phyloP scores from a whole-genome alignment of 179 eudicot genomes.

The Vitellaria paradoxa region DNA sequence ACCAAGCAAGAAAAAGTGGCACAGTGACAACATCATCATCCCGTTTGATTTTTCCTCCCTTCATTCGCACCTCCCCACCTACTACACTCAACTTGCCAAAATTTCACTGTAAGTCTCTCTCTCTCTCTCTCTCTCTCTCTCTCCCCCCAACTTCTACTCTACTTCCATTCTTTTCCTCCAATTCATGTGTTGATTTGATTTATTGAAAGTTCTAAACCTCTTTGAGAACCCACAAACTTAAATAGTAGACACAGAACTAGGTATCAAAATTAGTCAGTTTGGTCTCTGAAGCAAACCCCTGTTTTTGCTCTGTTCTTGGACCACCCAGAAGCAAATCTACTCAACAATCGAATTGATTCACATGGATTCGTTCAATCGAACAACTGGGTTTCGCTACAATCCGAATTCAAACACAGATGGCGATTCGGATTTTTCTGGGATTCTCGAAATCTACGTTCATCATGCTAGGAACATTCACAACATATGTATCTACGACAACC shows the following conservation, averaged over 20 bases:
- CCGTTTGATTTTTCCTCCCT: conserved; percentile 20
- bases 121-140: conserved; percentile 13
- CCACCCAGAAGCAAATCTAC: conserved; percentile 1
- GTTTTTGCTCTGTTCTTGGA: not conserved
- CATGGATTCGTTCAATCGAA: conserved; percentile 46
- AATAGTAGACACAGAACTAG: not conserved
- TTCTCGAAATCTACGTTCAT: conserved; percentile 62
- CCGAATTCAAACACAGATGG: conserved; percentile 27
- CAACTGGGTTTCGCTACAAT: conserved; percentile 41
- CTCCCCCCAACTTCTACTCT: conserved; percentile 12
- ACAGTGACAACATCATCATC: conserved; percentile 10
- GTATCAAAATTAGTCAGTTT: not conserved
- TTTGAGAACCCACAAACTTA: conserved; percentile 11
- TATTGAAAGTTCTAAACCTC: conserved; percentile 3
- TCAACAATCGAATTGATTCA: not conserved
- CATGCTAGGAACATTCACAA: conserved; percentile 82
- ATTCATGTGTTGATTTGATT: conserved; percentile 21
- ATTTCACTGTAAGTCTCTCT: conserved; percentile 26
- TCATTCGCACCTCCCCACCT: conserved; percentile 34
- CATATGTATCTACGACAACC: conserved; percentile 80
- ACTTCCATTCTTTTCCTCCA: conserved; percentile 22
- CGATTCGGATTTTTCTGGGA: conserved; percentile 41
- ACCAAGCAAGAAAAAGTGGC: conserved; percentile 6
- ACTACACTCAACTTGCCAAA: conserved; percentile 36
- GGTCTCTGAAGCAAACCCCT: not conserved